Evolutionary conservation across 2,329 filamentous ascomycete genomes (phyloP).

Genomic region (Pseudogymnoascus sp.): DNA sequence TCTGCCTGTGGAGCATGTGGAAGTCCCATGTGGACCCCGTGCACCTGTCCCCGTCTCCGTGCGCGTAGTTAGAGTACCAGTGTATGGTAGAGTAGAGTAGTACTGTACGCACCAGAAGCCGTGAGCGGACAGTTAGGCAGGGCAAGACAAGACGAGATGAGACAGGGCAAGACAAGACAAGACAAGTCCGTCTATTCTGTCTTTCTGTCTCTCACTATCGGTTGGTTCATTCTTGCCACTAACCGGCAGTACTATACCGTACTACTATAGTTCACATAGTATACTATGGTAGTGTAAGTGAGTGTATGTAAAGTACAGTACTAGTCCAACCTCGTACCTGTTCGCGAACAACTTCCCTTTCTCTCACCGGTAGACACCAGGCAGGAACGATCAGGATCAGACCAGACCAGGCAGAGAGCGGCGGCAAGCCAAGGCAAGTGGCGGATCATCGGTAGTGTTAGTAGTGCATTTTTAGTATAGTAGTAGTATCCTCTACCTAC

Average conservation of each 20-base stretch:
- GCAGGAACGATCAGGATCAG: no score
- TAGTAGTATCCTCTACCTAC: background rate
- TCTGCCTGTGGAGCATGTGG: background rate
- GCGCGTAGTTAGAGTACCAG: no score
- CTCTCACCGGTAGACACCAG: background rate
- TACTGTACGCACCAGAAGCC: background rate
- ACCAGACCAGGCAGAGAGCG: background rate
- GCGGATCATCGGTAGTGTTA: background rate
- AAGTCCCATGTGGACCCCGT: background rate
- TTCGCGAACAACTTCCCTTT: background rate
- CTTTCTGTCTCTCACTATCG: no score
- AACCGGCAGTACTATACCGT: background rate
- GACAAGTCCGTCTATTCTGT: background rate
- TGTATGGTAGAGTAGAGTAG: no score
- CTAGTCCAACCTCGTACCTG: background rate
- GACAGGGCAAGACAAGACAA: background rate
- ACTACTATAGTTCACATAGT: no score
- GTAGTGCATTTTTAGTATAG: no score
- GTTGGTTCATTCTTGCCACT: background rate
- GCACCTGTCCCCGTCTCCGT: background rate
- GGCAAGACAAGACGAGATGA: background rate
- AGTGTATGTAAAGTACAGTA: background rate
- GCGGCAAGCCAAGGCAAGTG: background rate
- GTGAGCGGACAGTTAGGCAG: background rate
- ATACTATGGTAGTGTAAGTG: no score